Evolutionary conservation across 78 protist genomes (phyloP), one percentile per base, ranked within the genome.

Genomic region (Dictyostelium brefeldianum): DNA sequence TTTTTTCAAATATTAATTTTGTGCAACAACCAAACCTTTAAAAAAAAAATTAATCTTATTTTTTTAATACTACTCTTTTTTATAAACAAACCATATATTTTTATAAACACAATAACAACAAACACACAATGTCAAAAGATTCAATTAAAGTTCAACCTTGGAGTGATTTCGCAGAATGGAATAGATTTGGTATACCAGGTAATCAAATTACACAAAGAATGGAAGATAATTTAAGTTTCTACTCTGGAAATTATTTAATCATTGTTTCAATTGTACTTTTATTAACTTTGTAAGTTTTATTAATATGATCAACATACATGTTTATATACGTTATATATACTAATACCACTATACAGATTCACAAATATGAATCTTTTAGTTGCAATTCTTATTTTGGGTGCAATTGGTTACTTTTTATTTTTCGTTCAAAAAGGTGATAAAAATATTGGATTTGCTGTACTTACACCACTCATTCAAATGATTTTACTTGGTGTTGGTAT

Each of bases 201-300:
- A 57, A 29, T 36, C 90, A 82, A 70, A 41, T 70, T 12, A 67
- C 51, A 54, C 69, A 71, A 5, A 67, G 90, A 67, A 15, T 59
- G 25, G 90, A 82, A 53, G 71, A 73, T 36, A 82, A 82, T 36
- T 29, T 82, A 12, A 64, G 50, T 22, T 82, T 67, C 18, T 82
- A 82, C 27, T 70, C 80, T 69, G 90, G 90, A 25, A 82, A 82
- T 75, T 82, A 82, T 70, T 56, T 75, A 20, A 15, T 67, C 12
- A 82, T 82, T 71, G 90, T 70, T 70, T 70, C 46, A 53, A 80
- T 31, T 51, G 80, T 82, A 15, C 36, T 82, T 41, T 82, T 82
- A 57, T 51, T 82, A 25, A 82, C 79, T 12, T 82, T 82, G 90
- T 82, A 82, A 18, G 80, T 82, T n/a, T n/a, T n/a, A n/a, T n/a